Base-by-base conservation (phyloP, 2,329 filamentous ascomycete genomes). In the Microdochium nivale region DNA sequence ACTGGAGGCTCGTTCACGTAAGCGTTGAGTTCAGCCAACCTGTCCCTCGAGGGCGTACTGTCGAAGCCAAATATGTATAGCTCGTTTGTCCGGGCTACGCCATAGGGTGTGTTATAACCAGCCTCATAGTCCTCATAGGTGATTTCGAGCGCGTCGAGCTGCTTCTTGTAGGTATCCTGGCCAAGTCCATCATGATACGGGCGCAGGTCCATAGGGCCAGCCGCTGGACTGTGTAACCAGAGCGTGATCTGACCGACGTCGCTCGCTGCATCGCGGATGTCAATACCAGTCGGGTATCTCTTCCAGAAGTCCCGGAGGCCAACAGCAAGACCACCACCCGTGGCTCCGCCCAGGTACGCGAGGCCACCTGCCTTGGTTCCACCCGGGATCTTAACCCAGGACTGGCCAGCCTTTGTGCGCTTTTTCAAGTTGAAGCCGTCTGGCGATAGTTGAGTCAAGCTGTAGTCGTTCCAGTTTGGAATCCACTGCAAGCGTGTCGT, bases 281-380 rank as follows among this genome's bases (percentile, higher is more conserved):
- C 80, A 3, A 84, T 63, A 3, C 76, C 73, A 0, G 78, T 80
- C 0, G 81, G 81, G 55, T 80, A 83, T 16, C 77, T 72, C 66
- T 84, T 79, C 81, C 81, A 84, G 60, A 84, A 84, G 57, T 84
- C 74, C 2, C 76, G 73, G 47, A 81, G 69, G 0, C 78, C 79
- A 4, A 84, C 61, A 1, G 77, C 80, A 1, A 85, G 67, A 13
- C 81, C 81, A n/a, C 81, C 81, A 2, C 67, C 64, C 0, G 70
- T 75, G 4, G 80, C 76, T 10, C 76, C 75, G 2, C 81, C 81
- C 1, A 84, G 71, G 55, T 84, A 85, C 0, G 74, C 78, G 0
- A 83, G 64, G 0, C 81, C 81, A 1, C 73, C 75, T 1, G 81
- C 72, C 1, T 78, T 71, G 1, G 74, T 79, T 2, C 78, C 78